These are phyloP conservation scores for Mycogone perniciosa DNA, from an alignment of 2,329 filamentous ascomycete genomes.

Conservation along the genomic window DNA sequence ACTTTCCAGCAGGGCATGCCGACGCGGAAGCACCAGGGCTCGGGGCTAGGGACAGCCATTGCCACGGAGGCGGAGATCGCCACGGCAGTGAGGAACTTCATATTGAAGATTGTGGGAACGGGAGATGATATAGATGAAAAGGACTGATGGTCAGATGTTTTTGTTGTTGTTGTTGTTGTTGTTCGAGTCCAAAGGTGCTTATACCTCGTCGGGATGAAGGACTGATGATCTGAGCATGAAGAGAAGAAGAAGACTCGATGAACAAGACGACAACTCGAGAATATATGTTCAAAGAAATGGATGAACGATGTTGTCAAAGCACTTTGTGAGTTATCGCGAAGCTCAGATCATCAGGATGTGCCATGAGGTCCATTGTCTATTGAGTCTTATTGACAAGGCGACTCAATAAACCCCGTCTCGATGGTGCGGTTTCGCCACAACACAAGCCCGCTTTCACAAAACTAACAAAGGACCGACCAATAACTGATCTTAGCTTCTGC, in stretches of 20 bases:
- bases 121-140: neutral
- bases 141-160: neutral
- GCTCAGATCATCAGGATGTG: slow-evolving; percentile 1
- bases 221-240: neutral
- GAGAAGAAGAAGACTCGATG: slow-evolving; percentile 1
- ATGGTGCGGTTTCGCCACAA: neutral
- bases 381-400: slow-evolving; percentile 7
- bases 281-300: too few relatives aligned
- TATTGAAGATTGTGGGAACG: slow-evolving; percentile 9
- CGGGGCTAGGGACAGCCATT: slow-evolving; percentile 16
- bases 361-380: slow-evolving; percentile 2
- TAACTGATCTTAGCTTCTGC: neutral
- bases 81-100: slow-evolving; percentile 25
- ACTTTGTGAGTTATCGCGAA: neutral
- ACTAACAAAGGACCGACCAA: neutral
- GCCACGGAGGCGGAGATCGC: slow-evolving; percentile 17
- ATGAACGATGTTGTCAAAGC: too few relatives aligned
- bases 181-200: slow-evolving; percentile 1
- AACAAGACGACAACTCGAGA: neutral
- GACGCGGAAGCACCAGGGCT: slow-evolving; percentile 21
- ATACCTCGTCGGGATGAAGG: neutral
- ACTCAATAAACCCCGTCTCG: slow-evolving; percentile 5
- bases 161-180: neutral
- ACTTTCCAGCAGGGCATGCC: slow-evolving; percentile 32
- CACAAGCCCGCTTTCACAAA: neutral